Evolutionary conservation across 345 rosid genomes (phyloP).

Genomic region (Odontarrhena argentea): DNA sequence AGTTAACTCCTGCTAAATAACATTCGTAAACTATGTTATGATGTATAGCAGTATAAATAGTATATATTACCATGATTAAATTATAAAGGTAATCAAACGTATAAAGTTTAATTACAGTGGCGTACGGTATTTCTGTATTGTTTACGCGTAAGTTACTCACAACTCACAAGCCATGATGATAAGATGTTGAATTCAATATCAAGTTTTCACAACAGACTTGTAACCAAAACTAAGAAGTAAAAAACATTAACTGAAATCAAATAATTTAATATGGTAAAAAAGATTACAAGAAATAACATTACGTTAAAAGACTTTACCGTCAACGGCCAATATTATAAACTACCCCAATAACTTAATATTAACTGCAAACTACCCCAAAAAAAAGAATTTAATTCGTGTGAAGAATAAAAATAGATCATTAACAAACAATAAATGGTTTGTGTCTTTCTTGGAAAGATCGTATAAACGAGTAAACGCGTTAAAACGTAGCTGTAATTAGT

Average conservation of each 20-base stretch:
- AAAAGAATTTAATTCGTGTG: neutral
- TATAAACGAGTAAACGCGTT: conserved; percentile 36
- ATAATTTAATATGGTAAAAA: neutral
- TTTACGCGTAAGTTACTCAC: conserved; percentile 33
- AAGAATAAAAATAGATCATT: conserved; percentile 26
- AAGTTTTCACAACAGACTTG: conserved; percentile 7
- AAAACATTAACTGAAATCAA: neutral
- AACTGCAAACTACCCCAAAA: too few species aligned
- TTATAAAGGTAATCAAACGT: conserved; percentile 6
- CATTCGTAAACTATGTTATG: neutral
- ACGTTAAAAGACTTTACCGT: conserved; percentile 20
- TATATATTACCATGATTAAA: neutral
- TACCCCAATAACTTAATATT: too few species aligned
- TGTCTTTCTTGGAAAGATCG: conserved; percentile 35
- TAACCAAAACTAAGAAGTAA: neutral
- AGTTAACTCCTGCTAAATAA: neutral
- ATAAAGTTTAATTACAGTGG: conserved; percentile 2
- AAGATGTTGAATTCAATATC: neutral
- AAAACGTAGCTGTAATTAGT: conserved; percentile 41
- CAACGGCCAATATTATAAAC: neutral
- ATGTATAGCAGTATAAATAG: neutral
- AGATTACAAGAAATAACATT: conserved; percentile 8
- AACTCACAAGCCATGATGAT: conserved; percentile 4
- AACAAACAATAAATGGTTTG: conserved; percentile 14
- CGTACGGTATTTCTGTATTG: conserved; percentile 22